Evolutionary conservation across 495 filamentous ascomycete genomes (phyloP).

Genomic region (Aspergillus baeticus): DNA sequence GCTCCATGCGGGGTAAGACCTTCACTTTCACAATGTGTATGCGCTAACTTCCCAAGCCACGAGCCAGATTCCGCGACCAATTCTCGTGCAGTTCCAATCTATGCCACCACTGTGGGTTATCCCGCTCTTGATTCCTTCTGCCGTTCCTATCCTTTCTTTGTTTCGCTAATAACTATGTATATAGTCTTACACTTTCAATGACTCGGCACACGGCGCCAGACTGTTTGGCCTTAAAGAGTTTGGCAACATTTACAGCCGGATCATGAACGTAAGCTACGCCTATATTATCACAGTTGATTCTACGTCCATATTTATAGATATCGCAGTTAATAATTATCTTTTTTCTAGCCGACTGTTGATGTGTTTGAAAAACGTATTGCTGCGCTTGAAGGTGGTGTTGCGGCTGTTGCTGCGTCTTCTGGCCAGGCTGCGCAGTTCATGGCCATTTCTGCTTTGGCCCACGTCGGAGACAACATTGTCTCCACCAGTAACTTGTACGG

Average conservation of each 20-base stretch:
- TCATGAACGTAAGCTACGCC: slow-evolving; percentile 72
- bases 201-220: slow-evolving; percentile 92
- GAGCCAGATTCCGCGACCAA: slow-evolving; percentile 84
- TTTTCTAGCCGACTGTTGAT: slow-evolving; percentile 80
- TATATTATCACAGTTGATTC: too few relatives aligned
- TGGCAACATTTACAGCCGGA: slow-evolving; percentile 97
- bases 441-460: slow-evolving; percentile 79
- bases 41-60: slow-evolving; percentile 55
- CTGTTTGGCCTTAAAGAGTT: slow-evolving; percentile 98
- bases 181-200: slow-evolving; percentile 91
- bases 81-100: slow-evolving; percentile 91
- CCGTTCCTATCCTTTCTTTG: background rate
- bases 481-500: slow-evolving; percentile 93
- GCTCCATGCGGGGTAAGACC: slow-evolving; percentile 86
- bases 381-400: slow-evolving; percentile 90
- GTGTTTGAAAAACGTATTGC: slow-evolving; percentile 98
- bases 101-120: slow-evolving; percentile 76
- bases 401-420: slow-evolving; percentile 84
- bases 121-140: background rate
- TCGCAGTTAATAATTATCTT: too few relatives aligned
- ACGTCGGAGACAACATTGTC: slow-evolving; percentile 91
- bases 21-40: background rate
- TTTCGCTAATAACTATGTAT: background rate
- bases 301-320: too few relatives aligned
- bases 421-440: slow-evolving; percentile 96